Percentiles rank a stretch among this genome's conserved stretches.
These are phyloP conservation scores for Nepenthes alata DNA, from an alignment of 179 eudicot species.

Conservation along the genomic window DNA sequence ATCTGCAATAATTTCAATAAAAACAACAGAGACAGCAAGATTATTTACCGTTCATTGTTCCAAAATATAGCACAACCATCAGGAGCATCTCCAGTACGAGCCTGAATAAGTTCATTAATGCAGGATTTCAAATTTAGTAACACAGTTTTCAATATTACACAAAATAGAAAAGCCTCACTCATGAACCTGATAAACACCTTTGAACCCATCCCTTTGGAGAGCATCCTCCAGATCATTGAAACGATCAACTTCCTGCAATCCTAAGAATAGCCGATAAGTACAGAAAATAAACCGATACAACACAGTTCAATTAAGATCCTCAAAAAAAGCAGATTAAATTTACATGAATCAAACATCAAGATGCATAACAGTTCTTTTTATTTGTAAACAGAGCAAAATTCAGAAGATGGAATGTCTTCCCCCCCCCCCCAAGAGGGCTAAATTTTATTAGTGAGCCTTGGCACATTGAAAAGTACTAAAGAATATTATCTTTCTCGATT, in stretches of 20 bases:
- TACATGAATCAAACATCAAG: too few relatives aligned
- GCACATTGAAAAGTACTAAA: too few relatives aligned
- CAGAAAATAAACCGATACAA: too few relatives aligned
- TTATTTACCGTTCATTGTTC: conserved; percentile 45
- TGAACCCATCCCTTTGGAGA: conserved; percentile 51
- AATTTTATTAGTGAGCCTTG: too few relatives aligned
- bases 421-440: too few relatives aligned
- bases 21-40: conserved; percentile 3
- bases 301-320: too few relatives aligned
- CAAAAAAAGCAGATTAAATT: too few relatives aligned
- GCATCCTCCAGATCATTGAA: conserved; percentile 43
- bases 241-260: conserved; percentile 75
- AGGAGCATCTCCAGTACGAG: conserved; percentile 66
- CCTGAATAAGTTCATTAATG: conserved; percentile 21
- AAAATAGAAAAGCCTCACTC: not conserved
- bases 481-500: too few relatives aligned
- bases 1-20: not conserved
- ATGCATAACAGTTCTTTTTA: too few relatives aligned
- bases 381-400: too few relatives aligned
- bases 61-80: conserved; percentile 89
- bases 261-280: not conserved
- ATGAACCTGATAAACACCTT: conserved; percentile 61
- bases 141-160: conserved; percentile 2
- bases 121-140: conserved; percentile 5
- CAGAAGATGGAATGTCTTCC: too few relatives aligned